These are phyloP conservation scores for Tulasnella calospora DNA, from an alignment of 768 basidiomycete species.

Conservation along the genomic window DNA sequence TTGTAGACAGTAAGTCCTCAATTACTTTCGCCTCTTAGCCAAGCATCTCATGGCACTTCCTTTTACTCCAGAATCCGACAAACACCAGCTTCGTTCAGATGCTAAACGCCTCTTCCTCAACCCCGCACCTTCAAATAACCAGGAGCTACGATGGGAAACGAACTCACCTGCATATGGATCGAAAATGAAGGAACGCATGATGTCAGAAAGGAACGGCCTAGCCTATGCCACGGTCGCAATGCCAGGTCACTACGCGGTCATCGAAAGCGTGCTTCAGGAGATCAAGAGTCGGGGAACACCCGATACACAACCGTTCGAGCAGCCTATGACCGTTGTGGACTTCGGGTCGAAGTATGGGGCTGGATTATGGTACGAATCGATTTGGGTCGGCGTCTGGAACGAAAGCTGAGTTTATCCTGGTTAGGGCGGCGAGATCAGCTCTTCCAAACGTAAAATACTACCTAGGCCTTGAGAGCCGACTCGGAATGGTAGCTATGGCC, in stretches of 20 bases:
- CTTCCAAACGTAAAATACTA: slow-evolving; percentile 44
- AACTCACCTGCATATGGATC: slow-evolving; percentile 24
- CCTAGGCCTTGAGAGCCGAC: slow-evolving; percentile 70
- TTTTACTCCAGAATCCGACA: slow-evolving; percentile 52
- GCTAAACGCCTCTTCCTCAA: slow-evolving; percentile 62
- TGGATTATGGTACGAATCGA: slow-evolving; percentile 63
- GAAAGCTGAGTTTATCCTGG: neutral
- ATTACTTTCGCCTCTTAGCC: neutral
- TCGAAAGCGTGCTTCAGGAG: slow-evolving; percentile 67
- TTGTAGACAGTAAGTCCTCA: slow-evolving; percentile 47
- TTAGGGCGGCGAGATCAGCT: slow-evolving; percentile 26
- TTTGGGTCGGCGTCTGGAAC: neutral
- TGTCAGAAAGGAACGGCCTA: slow-evolving; percentile 57
- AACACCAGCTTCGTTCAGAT: slow-evolving; percentile 59
- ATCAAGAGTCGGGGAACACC: slow-evolving; percentile 58
- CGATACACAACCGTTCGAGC: slow-evolving; percentile 51
- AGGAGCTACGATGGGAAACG: slow-evolving; percentile 27
- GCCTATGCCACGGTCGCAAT: slow-evolving; percentile 84
- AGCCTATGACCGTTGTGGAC: slow-evolving; percentile 50
- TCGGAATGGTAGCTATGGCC: slow-evolving; percentile 62
- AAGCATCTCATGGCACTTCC: neutral
- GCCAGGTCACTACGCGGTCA: slow-evolving; percentile 79
- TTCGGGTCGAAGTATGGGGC: slow-evolving; percentile 83
- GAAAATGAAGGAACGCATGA: slow-evolving; percentile 16
- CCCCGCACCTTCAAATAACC: slow-evolving; percentile 35